Evolutionary conservation across 2,329 filamentous ascomycete genomes (phyloP).

Genomic region (Acrodontium crateriforme): DNA sequence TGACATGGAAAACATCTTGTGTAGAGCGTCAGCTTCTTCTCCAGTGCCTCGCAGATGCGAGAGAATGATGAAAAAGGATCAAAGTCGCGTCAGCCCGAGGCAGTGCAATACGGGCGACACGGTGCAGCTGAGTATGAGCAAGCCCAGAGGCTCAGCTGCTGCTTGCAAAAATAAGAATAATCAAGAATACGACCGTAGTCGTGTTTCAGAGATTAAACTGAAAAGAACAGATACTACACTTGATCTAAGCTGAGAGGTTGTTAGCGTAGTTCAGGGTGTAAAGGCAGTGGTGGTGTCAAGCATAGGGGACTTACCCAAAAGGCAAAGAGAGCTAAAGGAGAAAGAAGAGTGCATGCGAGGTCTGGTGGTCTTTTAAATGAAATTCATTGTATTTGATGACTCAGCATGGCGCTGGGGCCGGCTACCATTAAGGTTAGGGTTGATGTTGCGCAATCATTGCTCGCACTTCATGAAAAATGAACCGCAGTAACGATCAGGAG

Average conservation of each 20-base stretch:
- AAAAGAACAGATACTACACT: conserved; percentile 6
- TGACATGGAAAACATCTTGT: too few species aligned
- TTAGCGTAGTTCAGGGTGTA: background rate
- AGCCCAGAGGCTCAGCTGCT: conserved; percentile 51
- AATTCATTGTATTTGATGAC: too few species aligned
- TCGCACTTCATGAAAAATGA: too few species aligned
- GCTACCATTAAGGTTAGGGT: too few species aligned
- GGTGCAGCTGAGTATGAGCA: conserved; percentile 51
- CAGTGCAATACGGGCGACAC: conserved; percentile 69
- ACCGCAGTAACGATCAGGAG: too few species aligned
- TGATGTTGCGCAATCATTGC: too few species aligned
- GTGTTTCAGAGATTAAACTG: conserved; percentile 11
- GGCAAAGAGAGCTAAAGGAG: conserved; percentile 2
- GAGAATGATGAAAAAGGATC: conserved; percentile 18
- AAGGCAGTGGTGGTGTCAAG: background rate
- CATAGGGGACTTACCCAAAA: conserved; percentile 4
- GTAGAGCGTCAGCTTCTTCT: too few species aligned
- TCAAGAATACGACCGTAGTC: conserved; percentile 7
- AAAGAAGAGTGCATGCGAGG: too few species aligned
- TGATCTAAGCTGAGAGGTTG: background rate
- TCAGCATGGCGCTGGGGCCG: too few species aligned
- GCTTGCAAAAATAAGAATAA: conserved; percentile 49
- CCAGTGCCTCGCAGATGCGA: too few species aligned
- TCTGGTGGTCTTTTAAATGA: too few species aligned
- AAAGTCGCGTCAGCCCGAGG: conserved; percentile 53